Conservation (phyloP, 164 flowering plant genomes). For the Nymphaea colorata region DNA sequence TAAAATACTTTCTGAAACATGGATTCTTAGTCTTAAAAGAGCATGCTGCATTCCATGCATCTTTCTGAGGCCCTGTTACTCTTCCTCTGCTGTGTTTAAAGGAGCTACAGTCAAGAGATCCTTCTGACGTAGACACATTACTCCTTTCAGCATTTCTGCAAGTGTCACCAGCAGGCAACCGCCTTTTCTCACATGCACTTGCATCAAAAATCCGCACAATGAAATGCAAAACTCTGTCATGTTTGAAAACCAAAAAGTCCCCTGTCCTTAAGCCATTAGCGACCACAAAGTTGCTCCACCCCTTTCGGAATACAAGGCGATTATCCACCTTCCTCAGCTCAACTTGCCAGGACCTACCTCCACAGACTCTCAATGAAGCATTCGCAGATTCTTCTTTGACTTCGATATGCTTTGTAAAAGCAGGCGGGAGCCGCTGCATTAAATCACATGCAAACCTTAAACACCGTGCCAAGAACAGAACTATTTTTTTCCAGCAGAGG, state of each 20-base stretch:
- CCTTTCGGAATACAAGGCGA: constrained; percentile 10
- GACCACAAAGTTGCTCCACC: constrained; percentile 18
- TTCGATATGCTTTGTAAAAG: neutral
- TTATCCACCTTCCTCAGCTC: neutral
- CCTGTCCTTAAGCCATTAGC: constrained; percentile 15
- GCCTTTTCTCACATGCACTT: constrained; percentile 13
- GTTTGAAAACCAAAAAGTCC: constrained; percentile 22
- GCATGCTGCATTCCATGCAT: no score
- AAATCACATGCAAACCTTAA: neutral
- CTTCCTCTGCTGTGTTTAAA: no score
- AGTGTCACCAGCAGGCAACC: constrained; percentile 12
- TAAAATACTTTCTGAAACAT: no score
- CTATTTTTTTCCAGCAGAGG: neutral
- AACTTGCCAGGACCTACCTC: neutral
- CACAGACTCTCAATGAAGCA: neutral
- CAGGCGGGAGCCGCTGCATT: neutral
- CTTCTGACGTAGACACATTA: no score
- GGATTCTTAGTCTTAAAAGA: no score
- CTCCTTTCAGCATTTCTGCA: no score
- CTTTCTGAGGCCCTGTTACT: no score
- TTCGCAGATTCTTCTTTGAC: neutral
- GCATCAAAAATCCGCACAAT: constrained; percentile 15
- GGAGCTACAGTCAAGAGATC: no score
- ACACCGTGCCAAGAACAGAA: neutral
- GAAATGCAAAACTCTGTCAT: constrained; percentile 20